phyloP scores from a whole-genome alignment of 2,329 filamentous ascomycete genomes.

The Pyrenophora seminiperda region DNA sequence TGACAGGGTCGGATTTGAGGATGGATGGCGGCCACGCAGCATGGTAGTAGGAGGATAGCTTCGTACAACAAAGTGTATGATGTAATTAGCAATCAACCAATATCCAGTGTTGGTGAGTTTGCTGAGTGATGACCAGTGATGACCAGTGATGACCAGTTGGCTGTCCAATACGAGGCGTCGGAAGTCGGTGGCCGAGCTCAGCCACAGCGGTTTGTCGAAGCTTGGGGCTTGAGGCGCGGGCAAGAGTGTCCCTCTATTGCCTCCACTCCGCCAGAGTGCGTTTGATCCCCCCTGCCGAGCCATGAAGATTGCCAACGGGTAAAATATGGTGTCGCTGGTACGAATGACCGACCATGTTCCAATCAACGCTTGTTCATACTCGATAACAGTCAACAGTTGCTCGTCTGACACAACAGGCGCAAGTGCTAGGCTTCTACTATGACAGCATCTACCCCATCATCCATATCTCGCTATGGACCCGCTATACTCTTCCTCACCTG shows the following conservation, averaged over 20 bases:
- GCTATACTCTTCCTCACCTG: slow-evolving; percentile 62
- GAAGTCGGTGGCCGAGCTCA: slow-evolving; percentile 21
- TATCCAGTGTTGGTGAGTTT: background rate
- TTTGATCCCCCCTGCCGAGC: slow-evolving; percentile 3
- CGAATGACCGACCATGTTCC: slow-evolving; percentile 5
- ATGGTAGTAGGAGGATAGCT: slow-evolving; percentile 33
- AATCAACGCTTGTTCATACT: slow-evolving; percentile 7
- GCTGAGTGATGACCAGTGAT: slow-evolving; percentile 1
- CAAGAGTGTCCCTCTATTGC: slow-evolving; percentile 1
- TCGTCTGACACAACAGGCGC: background rate
- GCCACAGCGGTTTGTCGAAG: slow-evolving; percentile 1
- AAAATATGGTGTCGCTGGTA: slow-evolving; percentile 20
- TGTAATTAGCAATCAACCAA: no score
- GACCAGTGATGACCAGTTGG: no score
- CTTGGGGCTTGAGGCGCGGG: background rate
- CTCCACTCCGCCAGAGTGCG: slow-evolving; percentile 3
- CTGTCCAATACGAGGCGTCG: slow-evolving; percentile 15
- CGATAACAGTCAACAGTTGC: background rate
- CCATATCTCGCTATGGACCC: slow-evolving; percentile 51
- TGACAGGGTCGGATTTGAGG: slow-evolving; percentile 47
- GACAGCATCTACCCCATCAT: slow-evolving; percentile 39
- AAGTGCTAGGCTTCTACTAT: slow-evolving; percentile 24
- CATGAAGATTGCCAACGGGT: slow-evolving; percentile 22
- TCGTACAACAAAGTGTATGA: background rate
- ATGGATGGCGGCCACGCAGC: slow-evolving; percentile 49